These are phyloP conservation scores for Porphyra umbilicalis DNA, from an alignment of 31 red algal species.

Conservation along the genomic window DNA sequence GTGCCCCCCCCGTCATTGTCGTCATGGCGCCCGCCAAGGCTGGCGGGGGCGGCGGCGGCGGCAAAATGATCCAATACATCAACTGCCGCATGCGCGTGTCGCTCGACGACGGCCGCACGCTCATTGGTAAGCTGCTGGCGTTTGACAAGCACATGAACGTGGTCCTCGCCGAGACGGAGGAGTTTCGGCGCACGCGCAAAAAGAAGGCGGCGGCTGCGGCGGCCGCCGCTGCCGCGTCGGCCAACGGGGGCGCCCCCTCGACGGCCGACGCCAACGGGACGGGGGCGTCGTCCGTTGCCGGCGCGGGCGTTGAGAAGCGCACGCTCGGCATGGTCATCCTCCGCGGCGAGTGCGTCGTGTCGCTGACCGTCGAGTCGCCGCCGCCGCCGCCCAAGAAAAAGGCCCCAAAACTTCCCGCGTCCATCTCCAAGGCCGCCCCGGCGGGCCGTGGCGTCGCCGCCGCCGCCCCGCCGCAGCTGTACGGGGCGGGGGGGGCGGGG, in stretches of 20 bases:
- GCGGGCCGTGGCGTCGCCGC: neutral
- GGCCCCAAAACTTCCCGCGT: neutral
- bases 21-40: neutral
- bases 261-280: neutral
- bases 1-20: neutral
- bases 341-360: constrained; percentile 88
- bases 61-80: constrained; percentile 75
- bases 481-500: neutral
- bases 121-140: constrained; percentile 75
- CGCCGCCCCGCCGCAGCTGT: neutral
- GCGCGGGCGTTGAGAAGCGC: constrained; percentile 54
- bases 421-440: neutral
- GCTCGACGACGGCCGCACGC: constrained; percentile 70
- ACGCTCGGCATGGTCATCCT: constrained; percentile 79
- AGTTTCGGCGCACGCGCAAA: constrained; percentile 48
- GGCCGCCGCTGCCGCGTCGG: neutral
- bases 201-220: constrained; percentile 3
- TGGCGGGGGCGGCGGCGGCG: neutral
- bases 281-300: neutral
- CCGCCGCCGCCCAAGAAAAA: constrained; percentile 55
- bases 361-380: constrained; percentile 77
- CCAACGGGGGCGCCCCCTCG: neutral
- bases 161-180: constrained; percentile 57
- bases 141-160: constrained; percentile 99
- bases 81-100: constrained; percentile 83